Base-by-base conservation (phyloP, 1,284 basidiomycete species). In the Agaricales sp. region DNA sequence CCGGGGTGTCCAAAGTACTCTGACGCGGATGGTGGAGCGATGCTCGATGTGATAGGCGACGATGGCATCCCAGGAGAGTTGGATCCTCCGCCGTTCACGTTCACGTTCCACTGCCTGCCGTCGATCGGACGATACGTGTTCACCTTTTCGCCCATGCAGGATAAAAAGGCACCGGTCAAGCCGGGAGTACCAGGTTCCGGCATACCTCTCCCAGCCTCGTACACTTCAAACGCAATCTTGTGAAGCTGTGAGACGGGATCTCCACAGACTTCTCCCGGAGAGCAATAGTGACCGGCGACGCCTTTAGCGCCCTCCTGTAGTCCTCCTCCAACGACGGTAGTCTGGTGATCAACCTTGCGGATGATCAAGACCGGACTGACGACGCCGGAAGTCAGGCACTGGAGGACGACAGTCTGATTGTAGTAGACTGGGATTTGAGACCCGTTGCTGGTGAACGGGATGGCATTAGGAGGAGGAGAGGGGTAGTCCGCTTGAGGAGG, bases 231-330 rank as follows among this genome's bases (percentile, higher is more conserved):
- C 0, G 90, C 92, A 54, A 94, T 83, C 70, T 93, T 97, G 71
- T 96, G 93, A 48, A 96, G 73, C 61, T 98, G 95, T 16, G 91
- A 93, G 19, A 97, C 92, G 3, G 92, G 87, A 60, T 97, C 92
- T 2, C 93, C 92, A 52, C 89, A 87, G 1, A 89, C 82, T 65
- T 97, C 94, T 23, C 91, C 88, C 3, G 81, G 77, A 1, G 80
- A 67, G 57, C 87, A 90, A 61, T 79, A 88, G 58, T 85, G 82
- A 60, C 90, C 85, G 19, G 84, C 82, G 24, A 89, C 82, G 51
- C 84, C 84, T 67, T 89, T 89, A 47, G 86, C 82, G 50, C 86
- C 80, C 52, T 87, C 82, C 58, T 87, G 83, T 18, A 87, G 71
- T 18, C 86, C 90, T 47, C 92, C 92, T 47, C 93, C 92, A 18